phyloP scores from a whole-genome alignment of 352 stramenopile genomes.

The Pythium diclinum region DNA sequence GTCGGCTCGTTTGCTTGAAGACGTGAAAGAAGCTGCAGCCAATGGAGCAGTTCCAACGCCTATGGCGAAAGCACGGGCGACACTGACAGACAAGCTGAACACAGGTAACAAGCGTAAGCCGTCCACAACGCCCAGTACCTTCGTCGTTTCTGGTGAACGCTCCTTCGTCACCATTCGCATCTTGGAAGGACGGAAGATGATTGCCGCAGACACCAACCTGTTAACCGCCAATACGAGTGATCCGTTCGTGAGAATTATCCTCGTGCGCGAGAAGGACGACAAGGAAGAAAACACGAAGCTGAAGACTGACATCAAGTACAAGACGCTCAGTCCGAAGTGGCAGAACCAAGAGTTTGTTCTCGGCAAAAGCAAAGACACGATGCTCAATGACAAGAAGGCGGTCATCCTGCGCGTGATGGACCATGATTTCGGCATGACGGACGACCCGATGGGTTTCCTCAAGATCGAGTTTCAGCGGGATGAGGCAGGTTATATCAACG shows the following conservation, averaged over 20 bases:
- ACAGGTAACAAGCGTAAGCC: slow-evolving; percentile 5
- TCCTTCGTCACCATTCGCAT: slow-evolving; percentile 64
- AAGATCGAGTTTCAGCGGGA: slow-evolving; percentile 58
- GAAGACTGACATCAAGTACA: slow-evolving; percentile 68
- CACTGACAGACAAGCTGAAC: slow-evolving; percentile 13
- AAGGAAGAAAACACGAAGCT: slow-evolving; percentile 54
- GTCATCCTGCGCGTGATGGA: slow-evolving; percentile 62
- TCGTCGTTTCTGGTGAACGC: slow-evolving; percentile 32
- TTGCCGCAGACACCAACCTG: slow-evolving; percentile 44
- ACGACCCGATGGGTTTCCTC: slow-evolving; percentile 55
- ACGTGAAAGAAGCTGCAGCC: slow-evolving; percentile 29
- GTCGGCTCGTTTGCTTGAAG: slow-evolving; percentile 28
- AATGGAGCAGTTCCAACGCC: slow-evolving; percentile 2
- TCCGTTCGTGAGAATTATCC: slow-evolving; percentile 57
- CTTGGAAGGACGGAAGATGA: slow-evolving; percentile 53
- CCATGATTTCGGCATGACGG: slow-evolving; percentile 41
- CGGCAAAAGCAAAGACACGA: slow-evolving; percentile 44
- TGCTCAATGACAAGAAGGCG: slow-evolving; percentile 58
- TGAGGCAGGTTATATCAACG: slow-evolving; percentile 43
- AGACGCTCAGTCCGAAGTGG: slow-evolving; percentile 66
- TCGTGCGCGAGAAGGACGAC: slow-evolving; percentile 41
- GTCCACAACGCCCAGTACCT: slow-evolving; percentile 11
- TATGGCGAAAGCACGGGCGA: slow-evolving; percentile 10
- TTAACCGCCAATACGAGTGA: too few relatives aligned
- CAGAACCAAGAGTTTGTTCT: slow-evolving; percentile 67